Evolutionary conservation across 2,329 filamentous ascomycete species (phyloP).

Genomic region (Penicillium thymicola): DNA sequence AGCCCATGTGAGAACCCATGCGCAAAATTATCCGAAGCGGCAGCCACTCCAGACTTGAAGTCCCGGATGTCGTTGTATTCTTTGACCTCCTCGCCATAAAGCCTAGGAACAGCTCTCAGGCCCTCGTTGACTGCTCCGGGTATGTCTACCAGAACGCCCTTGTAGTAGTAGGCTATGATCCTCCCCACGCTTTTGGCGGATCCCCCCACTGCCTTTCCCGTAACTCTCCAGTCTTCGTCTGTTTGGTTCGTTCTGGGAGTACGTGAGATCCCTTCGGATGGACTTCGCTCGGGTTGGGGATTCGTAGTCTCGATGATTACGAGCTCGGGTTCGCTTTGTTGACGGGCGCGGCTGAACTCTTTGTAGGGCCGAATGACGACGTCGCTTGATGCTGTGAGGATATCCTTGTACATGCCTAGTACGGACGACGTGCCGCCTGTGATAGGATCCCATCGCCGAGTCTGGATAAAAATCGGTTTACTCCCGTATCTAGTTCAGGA

Average conservation of each 20-base stretch:
- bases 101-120: constrained; percentile 31
- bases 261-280: neutral
- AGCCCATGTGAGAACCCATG: constrained; percentile 35
- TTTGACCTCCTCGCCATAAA: constrained; percentile 38
- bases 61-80: constrained; percentile 33
- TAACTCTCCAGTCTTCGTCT: neutral
- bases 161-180: constrained; percentile 27
- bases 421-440: constrained; percentile 24
- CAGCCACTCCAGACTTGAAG: constrained; percentile 32
- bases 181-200: constrained; percentile 26
- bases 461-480: constrained; percentile 29
- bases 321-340: constrained; percentile 3
- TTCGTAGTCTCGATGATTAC: constrained; percentile 1
- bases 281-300: neutral
- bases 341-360: constrained; percentile 12
- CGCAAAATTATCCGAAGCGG: constrained; percentile 34
- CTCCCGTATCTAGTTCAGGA: constrained; percentile 16
- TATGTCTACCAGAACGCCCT: constrained; percentile 37
- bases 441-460: constrained; percentile 32
- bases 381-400: constrained; percentile 19
- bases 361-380: constrained; percentile 25
- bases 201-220: constrained; percentile 11
- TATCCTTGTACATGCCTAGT: constrained; percentile 21
- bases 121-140: constrained; percentile 39
- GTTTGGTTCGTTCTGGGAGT: neutral